Percentiles rank a stretch among this genome's conserved stretches.
These are phyloP conservation scores for Nemania serpens DNA, from an alignment of 2,329 filamentous ascomycete species.

Conservation along the genomic window DNA sequence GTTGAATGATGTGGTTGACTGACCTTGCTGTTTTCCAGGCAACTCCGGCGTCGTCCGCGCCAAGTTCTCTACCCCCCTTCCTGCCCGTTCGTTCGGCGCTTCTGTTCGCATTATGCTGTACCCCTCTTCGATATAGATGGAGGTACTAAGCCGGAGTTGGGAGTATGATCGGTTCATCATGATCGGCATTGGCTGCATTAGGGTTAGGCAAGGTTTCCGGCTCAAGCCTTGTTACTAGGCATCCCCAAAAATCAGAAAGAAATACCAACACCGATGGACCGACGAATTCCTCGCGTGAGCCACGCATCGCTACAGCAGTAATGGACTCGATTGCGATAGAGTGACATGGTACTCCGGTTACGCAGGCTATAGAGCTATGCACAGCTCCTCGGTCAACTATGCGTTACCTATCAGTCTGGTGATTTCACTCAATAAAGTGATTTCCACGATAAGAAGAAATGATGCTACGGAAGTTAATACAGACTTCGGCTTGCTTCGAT, in stretches of 20 bases:
- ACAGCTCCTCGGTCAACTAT: constrained; percentile 13
- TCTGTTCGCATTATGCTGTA: constrained; percentile 97
- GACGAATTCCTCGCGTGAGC: constrained; percentile 34
- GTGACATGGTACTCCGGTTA: constrained; percentile 25
- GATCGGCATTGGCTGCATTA: constrained; percentile 51
- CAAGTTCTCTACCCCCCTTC: constrained; percentile 96
- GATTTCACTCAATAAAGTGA: constrained; percentile 19
- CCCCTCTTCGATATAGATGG: constrained; percentile 91
- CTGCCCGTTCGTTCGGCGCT: constrained; percentile 94
- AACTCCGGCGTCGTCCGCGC: constrained; percentile 98
- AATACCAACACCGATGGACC: constrained; percentile 40
- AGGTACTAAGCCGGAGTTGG: constrained; percentile 62
- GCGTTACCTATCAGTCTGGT: constrained; percentile 15
- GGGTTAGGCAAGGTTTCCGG: constrained; percentile 59
- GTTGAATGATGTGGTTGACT: constrained; percentile 20
- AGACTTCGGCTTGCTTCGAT: constrained; percentile 22
- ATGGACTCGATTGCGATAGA: constrained; percentile 27
- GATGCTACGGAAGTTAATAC: constrained; percentile 27
- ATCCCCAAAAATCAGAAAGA: constrained; percentile 44
- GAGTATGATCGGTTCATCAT: constrained; percentile 63
- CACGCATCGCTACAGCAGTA: constrained; percentile 25
- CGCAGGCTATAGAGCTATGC: constrained; percentile 15
- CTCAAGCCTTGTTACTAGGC: constrained; percentile 44
- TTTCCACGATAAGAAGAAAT: constrained; percentile 20
- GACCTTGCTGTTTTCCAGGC: constrained; percentile 55